Conservation (phyloP, 2,329 filamentous ascomycete species). For the Trichoderma brevicompactum region DNA sequence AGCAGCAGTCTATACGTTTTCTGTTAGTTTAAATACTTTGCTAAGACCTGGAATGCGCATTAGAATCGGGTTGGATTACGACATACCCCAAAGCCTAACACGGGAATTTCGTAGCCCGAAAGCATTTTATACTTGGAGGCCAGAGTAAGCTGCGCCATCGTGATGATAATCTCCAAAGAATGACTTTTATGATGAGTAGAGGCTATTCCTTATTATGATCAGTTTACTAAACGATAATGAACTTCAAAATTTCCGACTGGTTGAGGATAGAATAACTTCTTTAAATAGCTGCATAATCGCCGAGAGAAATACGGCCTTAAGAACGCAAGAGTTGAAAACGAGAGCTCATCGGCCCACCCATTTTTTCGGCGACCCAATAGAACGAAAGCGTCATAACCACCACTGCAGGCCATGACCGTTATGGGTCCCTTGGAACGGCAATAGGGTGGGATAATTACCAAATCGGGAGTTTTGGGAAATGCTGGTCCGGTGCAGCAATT, state of each 20-base stretch:
- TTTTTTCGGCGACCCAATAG: not conserved
- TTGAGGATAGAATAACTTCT: not conserved
- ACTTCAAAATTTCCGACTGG: too few species aligned
- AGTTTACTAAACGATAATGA: not conserved
- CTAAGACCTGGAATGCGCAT: not conserved
- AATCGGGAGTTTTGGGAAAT: slow-evolving; percentile 9
- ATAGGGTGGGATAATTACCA: slow-evolving; percentile 14
- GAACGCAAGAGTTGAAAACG: not conserved
- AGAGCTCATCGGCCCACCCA: not conserved
- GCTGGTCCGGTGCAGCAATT: not conserved
- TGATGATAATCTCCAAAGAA: not conserved
- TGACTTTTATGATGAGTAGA: too few species aligned
- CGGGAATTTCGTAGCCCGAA: slow-evolving; percentile 18
- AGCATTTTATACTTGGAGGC: slow-evolving; percentile 11
- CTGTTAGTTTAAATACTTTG: not conserved
- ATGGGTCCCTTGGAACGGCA: not conserved
- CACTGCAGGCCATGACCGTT: not conserved
- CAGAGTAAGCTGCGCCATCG: slow-evolving; percentile 12
- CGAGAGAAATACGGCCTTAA: not conserved
- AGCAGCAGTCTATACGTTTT: slow-evolving; percentile 3
- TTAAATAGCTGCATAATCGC: not conserved
- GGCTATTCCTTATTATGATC: not conserved
- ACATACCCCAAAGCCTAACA: slow-evolving; percentile 18
- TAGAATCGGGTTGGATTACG: not conserved
- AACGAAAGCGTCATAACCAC: not conserved